Evolutionary conservation across 192 early-diverging fungal species (phyloP).

Genomic region (Phycomyces blakesleeanus): DNA sequence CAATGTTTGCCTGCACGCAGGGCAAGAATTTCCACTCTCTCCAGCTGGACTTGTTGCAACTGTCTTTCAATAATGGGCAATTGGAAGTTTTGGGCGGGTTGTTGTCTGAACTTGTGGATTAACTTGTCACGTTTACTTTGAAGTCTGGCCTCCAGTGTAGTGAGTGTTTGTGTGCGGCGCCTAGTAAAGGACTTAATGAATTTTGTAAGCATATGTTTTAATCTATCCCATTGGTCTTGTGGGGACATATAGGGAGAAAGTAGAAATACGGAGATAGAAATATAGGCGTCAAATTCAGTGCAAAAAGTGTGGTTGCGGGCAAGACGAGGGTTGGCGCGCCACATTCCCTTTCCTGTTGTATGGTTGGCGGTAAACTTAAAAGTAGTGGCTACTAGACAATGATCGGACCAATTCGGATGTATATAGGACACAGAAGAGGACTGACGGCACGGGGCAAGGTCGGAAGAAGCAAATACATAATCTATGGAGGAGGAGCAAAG

Average conservation of each 20-base stretch:
- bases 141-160: not conserved
- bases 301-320: not conserved
- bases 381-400: conserved; percentile 2
- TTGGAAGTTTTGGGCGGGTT: not conserved
- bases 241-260: not conserved
- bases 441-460: not conserved
- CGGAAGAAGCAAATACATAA: conserved; percentile 17
- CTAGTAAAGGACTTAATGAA: not conserved
- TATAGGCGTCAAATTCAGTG: not conserved
- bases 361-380: not conserved
- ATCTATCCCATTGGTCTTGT: conserved; percentile 6
- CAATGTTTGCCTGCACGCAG: conserved; percentile 6
- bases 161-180: too few relatives aligned
- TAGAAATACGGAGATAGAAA: not conserved
- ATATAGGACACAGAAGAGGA: not conserved
- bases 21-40: not conserved
- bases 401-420: conserved; percentile 3
- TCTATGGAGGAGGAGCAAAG: conserved; percentile 13
- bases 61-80: not conserved
- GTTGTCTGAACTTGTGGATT: not conserved
- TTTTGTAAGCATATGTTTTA: not conserved
- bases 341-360: conserved; percentile 8
- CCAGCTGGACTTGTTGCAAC: not conserved
- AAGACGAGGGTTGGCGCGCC: conserved; percentile 14
- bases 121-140: conserved; percentile 4